Evolutionary conservation across 352 stramenopile species (phyloP), one percentile per base, ranked within the genome.

Genomic region (Phytophthora chlamydospora): DNA sequence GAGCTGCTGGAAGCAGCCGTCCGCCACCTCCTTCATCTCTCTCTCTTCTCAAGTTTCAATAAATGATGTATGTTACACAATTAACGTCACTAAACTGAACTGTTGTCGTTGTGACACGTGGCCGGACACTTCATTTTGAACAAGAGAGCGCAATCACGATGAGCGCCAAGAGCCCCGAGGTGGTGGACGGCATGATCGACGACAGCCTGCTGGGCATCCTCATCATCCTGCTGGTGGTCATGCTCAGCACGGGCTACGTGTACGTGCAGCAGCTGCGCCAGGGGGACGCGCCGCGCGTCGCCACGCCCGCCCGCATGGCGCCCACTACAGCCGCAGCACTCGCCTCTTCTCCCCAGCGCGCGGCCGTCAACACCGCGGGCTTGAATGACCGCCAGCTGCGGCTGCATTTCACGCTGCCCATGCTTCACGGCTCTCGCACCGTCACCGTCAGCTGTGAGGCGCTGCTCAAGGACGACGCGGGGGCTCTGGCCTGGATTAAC

Each of bases 1-100:
- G 58, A 95, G 79, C 72, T 95, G 87, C 75, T 91, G 81, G 75
- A 95, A 93, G 78, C 85, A 90, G 67, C 83, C 85, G 41, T 95
- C 87, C 2, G 87, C 85, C 34, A 95, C 83, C 46, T 95, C 87
- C 58, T 91, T 93, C 83, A 92, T 91, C 5, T 58, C 61, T 91
- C 5, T 58, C 61, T 10, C 3, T 13, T 10, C n/a, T 14, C 5
- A 8, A 32, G 16, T 45, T 32, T 24, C 24, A 57, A 52, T 21
- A 49, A 24, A 16, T 53, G 35, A 29, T 56, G 33, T 58, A 10
- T 16, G 17, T 19, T 12, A 44, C 36, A 52, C 9, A 38, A 27
- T 58, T 34, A 34, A 40, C 12, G 44, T 41, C 51, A 64, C 35
- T 65, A 62, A 58, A 41, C 17, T 43, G 29, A 41, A 50, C 10